Conservation (phyloP, 2,329 filamentous ascomycete genomes). For the Metarhizium robertsii region DNA sequence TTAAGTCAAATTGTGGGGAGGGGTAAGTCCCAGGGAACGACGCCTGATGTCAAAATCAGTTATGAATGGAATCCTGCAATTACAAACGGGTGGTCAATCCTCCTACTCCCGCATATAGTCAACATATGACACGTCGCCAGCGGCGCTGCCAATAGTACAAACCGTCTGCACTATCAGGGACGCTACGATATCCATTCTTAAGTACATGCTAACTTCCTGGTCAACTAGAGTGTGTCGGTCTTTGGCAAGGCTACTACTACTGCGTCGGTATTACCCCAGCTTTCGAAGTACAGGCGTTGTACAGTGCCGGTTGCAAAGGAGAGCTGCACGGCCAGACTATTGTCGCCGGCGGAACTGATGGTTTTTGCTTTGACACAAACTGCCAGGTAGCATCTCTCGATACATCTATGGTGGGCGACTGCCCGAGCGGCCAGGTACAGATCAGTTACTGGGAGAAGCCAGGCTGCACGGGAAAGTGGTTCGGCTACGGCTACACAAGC, state of each 20-base stretch:
- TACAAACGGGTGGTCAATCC: background rate
- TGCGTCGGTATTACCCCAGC: background rate
- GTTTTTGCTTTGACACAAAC: slow-evolving; percentile 1
- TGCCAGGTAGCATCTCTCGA: background rate
- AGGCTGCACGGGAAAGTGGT: slow-evolving; percentile 1
- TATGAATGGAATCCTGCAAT: background rate
- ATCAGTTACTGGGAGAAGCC: slow-evolving; percentile 4
- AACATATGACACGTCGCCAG: background rate
- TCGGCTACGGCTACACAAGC: slow-evolving; percentile 2
- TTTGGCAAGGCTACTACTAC: background rate
- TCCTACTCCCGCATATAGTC: background rate
- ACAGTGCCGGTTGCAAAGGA: slow-evolving; percentile 1
- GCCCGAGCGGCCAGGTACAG: background rate
- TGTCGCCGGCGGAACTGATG: background rate
- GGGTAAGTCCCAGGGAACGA: no score
- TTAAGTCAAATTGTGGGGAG: no score
- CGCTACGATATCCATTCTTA: background rate
- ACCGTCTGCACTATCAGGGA: no score
- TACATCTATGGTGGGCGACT: background rate
- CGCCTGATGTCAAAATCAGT: background rate
- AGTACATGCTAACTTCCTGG: background rate
- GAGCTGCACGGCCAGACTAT: background rate
- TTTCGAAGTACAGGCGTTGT: background rate
- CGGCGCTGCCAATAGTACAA: no score
- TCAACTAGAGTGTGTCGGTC: background rate